Base-by-base conservation (phyloP, 139 green algal genomes). In the Desmodesmus armatus region DNA sequence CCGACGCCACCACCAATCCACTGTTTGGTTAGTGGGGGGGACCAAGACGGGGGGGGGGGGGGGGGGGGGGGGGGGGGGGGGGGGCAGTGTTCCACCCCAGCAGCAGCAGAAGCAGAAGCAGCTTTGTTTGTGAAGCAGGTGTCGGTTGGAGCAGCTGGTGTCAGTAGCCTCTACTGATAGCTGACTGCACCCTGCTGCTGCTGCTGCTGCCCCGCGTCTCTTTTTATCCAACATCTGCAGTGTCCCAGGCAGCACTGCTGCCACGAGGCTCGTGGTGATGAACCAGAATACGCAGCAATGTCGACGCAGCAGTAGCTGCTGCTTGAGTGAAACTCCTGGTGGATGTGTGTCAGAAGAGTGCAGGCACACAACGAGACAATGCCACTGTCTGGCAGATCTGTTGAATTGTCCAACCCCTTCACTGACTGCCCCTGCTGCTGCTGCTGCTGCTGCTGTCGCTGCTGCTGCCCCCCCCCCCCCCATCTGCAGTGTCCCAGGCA, bases 1-100 rank as follows among this genome's bases (percentile, higher is more conserved):
- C 83, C 13, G 89, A 92, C 39, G 86, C 89, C 1, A 92, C 89
- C 29, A 92, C 89, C 39, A 92, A 92, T 63, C 89, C 89, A 21
- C 83, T 92, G 23, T 92, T 92, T 77, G 79, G 78, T 84, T 39
- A 62, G 78, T 51, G 3, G 41, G 27, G 67, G n/a, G n/a, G n/a
- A n/a, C n/a, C n/a, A n/a, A n/a, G n/a, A n/a, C n/a, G n/a, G n/a
- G n/a, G n/a, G n/a, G n/a, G n/a, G n/a, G n/a, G n/a, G n/a, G n/a
- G n/a, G n/a, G n/a, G n/a, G n/a, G n/a, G n/a, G n/a, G n/a, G n/a
- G n/a, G n/a, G n/a, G n/a, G n/a, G n/a, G n/a, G n/a, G n/a, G n/a
- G n/a, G n/a, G n/a, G n/a, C 58, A 33, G 11, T 21, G 58, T n/a
- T n/a, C 33, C 33, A 25, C 23, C 33, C 33, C 27, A 17, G 65